phyloP scores from a whole-genome alignment of 805 yeast species.

The Kuraishia cidri region DNA sequence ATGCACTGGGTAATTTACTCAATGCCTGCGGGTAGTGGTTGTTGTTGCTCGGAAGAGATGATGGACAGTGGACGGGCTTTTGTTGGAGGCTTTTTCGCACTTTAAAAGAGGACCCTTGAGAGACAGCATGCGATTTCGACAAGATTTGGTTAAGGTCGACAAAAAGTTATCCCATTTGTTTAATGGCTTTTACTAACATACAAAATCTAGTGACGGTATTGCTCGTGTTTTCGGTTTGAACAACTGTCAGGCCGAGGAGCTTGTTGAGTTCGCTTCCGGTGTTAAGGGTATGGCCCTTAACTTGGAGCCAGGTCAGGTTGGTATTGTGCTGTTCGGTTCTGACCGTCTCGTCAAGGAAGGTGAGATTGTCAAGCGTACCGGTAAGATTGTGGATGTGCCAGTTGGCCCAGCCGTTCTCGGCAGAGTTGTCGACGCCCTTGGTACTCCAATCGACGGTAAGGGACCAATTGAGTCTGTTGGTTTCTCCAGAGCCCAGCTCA shows the following conservation, averaged over 20 bases:
- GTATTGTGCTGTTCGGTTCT: constrained; percentile 99
- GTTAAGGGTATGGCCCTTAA: constrained; percentile 99
- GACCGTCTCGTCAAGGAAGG: constrained; percentile 98
- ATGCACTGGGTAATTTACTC: too few relatives aligned
- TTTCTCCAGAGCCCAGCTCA: constrained; percentile 92
- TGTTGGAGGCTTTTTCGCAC: too few relatives aligned
- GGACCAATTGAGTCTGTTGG: constrained; percentile 89
- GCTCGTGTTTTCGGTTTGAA: constrained; percentile 99
- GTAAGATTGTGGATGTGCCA: constrained; percentile 98
- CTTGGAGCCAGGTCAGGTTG: constrained; percentile 99
- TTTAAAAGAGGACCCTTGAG: too few relatives aligned
- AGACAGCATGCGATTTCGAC: too few relatives aligned
- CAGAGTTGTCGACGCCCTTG: constrained; percentile 98
- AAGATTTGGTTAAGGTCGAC: too few relatives aligned
- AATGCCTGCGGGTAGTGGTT: too few relatives aligned
- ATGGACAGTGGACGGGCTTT: too few relatives aligned
- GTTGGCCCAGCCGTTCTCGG: constrained; percentile 98
- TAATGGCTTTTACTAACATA: too few relatives aligned
- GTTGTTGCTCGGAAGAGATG: too few relatives aligned
- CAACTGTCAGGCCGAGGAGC: constrained; percentile 99
- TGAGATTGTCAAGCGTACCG: constrained; percentile 99
- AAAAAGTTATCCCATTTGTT: too few relatives aligned
- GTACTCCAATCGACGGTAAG: constrained; percentile 99
- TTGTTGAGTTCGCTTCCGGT: constrained; percentile 98
- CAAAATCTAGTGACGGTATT: constrained; percentile 95